Evolutionary conservation across 192 early-diverging fungal genomes (phyloP).

Genomic region (Backusella australiensis): DNA sequence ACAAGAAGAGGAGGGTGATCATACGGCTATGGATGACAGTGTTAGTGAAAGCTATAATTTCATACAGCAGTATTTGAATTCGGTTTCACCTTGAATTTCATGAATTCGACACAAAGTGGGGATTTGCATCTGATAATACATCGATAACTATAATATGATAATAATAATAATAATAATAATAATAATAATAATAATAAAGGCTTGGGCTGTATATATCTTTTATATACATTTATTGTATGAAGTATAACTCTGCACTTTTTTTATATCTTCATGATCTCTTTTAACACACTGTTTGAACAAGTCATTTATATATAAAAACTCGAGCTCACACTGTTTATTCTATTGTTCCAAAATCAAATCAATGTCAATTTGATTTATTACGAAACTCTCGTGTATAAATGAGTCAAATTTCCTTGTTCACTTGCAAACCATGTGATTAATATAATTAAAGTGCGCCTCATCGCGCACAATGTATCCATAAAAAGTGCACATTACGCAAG

Average conservation of each 20-base stretch:
- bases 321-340: too few relatives aligned
- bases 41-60: constrained; percentile 16
- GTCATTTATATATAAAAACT: too few relatives aligned
- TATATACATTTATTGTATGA: too few relatives aligned
- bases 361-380: too few relatives aligned
- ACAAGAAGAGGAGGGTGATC: background rate
- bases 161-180: background rate
- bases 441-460: background rate
- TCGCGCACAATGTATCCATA: background rate
- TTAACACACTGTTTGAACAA: too few relatives aligned
- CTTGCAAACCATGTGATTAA: background rate
- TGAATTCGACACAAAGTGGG: too few relatives aligned
- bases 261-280: too few relatives aligned
- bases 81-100: too few relatives aligned
- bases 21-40: background rate
- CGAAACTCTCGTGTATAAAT: background rate
- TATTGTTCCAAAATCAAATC: too few relatives aligned
- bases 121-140: background rate
- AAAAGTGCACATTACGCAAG: background rate
- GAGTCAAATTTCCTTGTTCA: background rate
- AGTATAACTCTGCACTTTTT: too few relatives aligned
- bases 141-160: background rate
- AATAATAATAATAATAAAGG: background rate
- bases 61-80: constrained; percentile 18
- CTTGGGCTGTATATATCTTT: too few relatives aligned